Conservation (phyloP, 179 eudicot species). For the Silene noctiflora region DNA sequence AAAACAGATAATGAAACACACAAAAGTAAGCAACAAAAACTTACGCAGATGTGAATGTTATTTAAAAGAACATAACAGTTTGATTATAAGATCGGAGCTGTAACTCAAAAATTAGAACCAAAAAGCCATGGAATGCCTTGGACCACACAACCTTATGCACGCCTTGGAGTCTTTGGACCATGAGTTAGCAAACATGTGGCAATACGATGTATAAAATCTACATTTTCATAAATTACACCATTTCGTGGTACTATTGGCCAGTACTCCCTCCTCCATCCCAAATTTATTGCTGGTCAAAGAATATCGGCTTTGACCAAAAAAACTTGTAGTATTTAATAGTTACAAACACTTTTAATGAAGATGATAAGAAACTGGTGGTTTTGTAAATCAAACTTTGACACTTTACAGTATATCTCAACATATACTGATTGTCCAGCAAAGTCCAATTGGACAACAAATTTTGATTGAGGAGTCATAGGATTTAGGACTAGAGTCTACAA, state of each 20-base stretch:
- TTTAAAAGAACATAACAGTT: neutral
- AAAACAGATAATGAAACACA: too few relatives aligned
- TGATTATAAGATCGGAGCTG: neutral
- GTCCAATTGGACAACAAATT: neutral
- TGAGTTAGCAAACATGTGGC: neutral
- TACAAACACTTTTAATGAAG: too few relatives aligned
- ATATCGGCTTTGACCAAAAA: neutral
- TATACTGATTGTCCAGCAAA: neutral
- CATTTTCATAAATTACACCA: neutral
- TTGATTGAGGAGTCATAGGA: neutral
- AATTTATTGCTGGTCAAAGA: neutral
- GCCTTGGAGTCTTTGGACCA: conserved; percentile 1
- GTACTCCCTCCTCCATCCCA: neutral
- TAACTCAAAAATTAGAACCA: conserved; percentile 1
- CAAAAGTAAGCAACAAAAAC: neutral
- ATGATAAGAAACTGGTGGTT: too few relatives aligned
- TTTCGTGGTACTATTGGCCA: neutral
- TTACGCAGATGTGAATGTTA: neutral
- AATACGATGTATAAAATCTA: neutral
- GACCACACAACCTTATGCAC: neutral
- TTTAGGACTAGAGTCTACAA: neutral
- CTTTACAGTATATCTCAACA: too few relatives aligned
- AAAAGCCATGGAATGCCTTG: neutral
- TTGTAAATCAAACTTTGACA: too few relatives aligned
- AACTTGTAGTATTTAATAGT: too few relatives aligned